Evolutionary conservation across 371 early-diverging fungal genomes (phyloP).

Genomic region (Ecytonucleospora hepatopenaei): DNA sequence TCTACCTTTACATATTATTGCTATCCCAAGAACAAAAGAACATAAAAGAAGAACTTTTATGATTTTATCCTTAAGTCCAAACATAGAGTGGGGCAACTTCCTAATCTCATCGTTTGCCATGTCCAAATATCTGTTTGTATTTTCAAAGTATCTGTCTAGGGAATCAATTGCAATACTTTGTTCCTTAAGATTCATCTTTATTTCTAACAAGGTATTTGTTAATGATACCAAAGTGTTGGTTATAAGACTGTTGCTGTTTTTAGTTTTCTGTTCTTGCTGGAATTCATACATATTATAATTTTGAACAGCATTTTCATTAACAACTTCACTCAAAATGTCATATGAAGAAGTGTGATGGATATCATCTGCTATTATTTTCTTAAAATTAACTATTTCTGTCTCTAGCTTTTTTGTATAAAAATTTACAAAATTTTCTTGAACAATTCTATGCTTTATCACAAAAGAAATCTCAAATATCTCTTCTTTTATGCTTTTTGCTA

Average conservation of each 20-base stretch:
- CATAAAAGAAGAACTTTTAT: slow-evolving; percentile 29
- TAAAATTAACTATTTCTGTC: neutral
- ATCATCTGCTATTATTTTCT: neutral
- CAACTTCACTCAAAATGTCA: neutral
- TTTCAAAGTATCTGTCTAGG: slow-evolving; percentile 41
- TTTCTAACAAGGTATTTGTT: slow-evolving; percentile 42
- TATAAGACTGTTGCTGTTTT: slow-evolving; percentile 25
- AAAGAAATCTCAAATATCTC: neutral
- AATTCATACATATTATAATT: neutral
- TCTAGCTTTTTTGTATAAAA: neutral
- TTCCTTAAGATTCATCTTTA: slow-evolving; percentile 42
- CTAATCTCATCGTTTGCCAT: slow-evolving; percentile 38
- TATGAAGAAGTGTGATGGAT: neutral
- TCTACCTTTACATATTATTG: too few relatives aligned
- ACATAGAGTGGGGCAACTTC: slow-evolving; percentile 21
- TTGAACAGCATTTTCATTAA: neutral
- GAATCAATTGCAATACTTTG: slow-evolving; percentile 41
- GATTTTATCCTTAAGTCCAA: slow-evolving; percentile 35
- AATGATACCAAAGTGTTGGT: slow-evolving; percentile 36
- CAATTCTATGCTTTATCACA: neutral
- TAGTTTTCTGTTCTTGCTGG: slow-evolving; percentile 1
- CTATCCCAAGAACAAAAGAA: too few relatives aligned
- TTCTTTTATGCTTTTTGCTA: neutral
- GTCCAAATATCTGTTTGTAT: slow-evolving; percentile 34
- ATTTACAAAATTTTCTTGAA: neutral